phyloP scores from a whole-genome alignment of 441 rosid species.

The Francoa sonchifolia region DNA sequence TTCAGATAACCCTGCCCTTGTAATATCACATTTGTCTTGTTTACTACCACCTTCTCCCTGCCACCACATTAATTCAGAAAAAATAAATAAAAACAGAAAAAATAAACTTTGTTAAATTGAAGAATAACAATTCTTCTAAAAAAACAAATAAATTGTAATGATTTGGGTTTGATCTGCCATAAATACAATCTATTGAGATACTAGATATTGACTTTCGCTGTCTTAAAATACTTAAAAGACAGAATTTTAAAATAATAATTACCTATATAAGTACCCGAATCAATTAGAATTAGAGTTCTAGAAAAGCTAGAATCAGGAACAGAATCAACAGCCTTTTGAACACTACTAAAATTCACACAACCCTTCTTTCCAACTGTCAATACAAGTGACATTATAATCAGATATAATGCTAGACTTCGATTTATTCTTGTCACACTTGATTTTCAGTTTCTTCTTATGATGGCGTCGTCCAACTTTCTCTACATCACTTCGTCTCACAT shows the following conservation, averaged over 20 bases:
- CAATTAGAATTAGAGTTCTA: conserved; percentile 43
- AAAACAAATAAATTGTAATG: too few species aligned
- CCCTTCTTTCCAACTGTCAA: conserved; percentile 51
- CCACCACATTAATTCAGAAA: too few species aligned
- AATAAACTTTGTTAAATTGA: too few species aligned
- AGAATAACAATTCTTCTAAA: too few species aligned
- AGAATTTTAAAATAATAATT: too few species aligned
- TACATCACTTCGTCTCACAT: conserved; percentile 5
- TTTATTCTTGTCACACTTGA: conserved; percentile 19
- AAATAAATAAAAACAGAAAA: too few species aligned
- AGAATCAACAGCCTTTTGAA: conserved; percentile 58
- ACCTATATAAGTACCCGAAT: conserved; percentile 53
- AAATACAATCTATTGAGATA: too few species aligned
- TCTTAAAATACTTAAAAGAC: too few species aligned
- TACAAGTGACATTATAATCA: conserved; percentile 25
- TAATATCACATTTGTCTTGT: conserved; percentile 51
- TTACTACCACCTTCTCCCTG: too few species aligned
- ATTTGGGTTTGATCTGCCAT: too few species aligned
- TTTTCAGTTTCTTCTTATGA: conserved; percentile 1
- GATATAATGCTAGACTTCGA: conserved; percentile 30
- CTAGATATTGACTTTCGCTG: too few species aligned
- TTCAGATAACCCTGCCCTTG: conserved; percentile 60
- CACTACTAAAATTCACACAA: conserved; percentile 50
- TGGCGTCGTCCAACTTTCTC: too few species aligned
- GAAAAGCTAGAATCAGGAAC: conserved; percentile 38